These are phyloP conservation scores for Xylariaceae sp. DNA, from an alignment of 2,329 filamentous ascomycete genomes.

Conservation along the genomic window DNA sequence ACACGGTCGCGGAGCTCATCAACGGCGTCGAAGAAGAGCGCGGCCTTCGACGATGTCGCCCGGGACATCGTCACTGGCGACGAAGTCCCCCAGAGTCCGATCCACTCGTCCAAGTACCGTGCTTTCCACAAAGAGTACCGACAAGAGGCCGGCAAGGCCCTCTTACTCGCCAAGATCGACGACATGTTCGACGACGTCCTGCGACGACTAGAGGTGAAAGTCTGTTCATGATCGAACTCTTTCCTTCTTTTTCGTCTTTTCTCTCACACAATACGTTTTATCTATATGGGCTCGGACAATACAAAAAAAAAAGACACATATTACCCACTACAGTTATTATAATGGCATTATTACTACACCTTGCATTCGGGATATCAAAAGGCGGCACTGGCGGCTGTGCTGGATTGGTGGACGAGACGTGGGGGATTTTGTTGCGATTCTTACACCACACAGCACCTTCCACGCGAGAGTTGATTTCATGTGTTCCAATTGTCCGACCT, in stretches of 20 bases:
- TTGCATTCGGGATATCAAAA: too few species aligned
- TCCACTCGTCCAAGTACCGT: slow-evolving; percentile 19
- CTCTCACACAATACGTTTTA: background rate
- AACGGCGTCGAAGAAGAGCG: slow-evolving; percentile 17
- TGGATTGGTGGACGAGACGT: too few species aligned
- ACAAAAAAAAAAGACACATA: background rate
- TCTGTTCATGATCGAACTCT: slow-evolving; percentile 9
- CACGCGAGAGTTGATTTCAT: too few species aligned
- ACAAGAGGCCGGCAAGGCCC: slow-evolving; percentile 18
- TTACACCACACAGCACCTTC: too few species aligned
- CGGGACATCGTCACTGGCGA: slow-evolving; percentile 20
- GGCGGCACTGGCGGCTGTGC: too few species aligned
- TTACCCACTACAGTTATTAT: too few species aligned
- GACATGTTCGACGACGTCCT: slow-evolving; percentile 21
- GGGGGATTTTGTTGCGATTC: too few species aligned
- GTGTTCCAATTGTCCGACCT: too few species aligned
- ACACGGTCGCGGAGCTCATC: slow-evolving; percentile 16
- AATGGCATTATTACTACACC: too few species aligned
- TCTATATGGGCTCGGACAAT: too few species aligned
- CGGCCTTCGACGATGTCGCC: slow-evolving; percentile 19
- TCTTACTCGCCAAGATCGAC: slow-evolving; percentile 19
- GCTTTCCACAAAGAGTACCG: slow-evolving; percentile 21
- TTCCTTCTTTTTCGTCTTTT: background rate
- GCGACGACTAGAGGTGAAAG: slow-evolving; percentile 16
- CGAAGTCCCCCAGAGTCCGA: slow-evolving; percentile 18